Evolutionary conservation across 129 eudicot genomes (phyloP).

Genomic region (Solidago caesia): DNA sequence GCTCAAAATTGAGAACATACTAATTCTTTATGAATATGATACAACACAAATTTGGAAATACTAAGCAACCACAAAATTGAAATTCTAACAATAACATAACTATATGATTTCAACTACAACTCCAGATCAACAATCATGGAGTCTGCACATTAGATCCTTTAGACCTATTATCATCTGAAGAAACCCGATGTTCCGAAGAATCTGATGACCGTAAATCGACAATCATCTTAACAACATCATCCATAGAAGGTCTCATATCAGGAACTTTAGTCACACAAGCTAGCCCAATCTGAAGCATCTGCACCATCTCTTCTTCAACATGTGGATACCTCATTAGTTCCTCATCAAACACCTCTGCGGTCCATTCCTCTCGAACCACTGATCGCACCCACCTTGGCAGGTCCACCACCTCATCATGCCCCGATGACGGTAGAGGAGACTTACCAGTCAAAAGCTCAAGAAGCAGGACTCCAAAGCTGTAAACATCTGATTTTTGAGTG

Average conservation of each 20-base stretch:
- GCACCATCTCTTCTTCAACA: conserved; percentile 89
- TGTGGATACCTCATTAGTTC: conserved; percentile 65
- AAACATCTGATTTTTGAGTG: conserved; percentile 80
- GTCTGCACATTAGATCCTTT: conserved; percentile 68
- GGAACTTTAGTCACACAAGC: conserved; percentile 65
- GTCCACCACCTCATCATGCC: conserved; percentile 64
- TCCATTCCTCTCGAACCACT: conserved; percentile 95
- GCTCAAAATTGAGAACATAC: too few species aligned
- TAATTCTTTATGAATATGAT: conserved; percentile 19
- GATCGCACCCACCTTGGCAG: conserved; percentile 93
- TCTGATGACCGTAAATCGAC: conserved; percentile 60
- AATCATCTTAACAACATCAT: conserved; percentile 79
- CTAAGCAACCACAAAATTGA: conserved; percentile 19
- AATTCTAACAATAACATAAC: conserved; percentile 28
- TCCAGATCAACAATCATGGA: conserved; percentile 42
- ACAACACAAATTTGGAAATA: conserved; percentile 15
- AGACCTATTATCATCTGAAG: conserved; percentile 70
- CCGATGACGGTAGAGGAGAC: conserved; percentile 52
- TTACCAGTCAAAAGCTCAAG: conserved; percentile 86
- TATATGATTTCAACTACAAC: conserved; percentile 11
- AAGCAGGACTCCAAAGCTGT: conserved; percentile 86
- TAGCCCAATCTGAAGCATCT: conserved; percentile 88
- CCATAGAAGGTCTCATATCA: conserved; percentile 71
- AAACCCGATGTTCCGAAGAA: conserved; percentile 47
- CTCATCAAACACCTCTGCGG: conserved; percentile 89